Conservation (phyloP, 2,329 filamentous ascomycete species). For the Leptographium lundbergii region DNA sequence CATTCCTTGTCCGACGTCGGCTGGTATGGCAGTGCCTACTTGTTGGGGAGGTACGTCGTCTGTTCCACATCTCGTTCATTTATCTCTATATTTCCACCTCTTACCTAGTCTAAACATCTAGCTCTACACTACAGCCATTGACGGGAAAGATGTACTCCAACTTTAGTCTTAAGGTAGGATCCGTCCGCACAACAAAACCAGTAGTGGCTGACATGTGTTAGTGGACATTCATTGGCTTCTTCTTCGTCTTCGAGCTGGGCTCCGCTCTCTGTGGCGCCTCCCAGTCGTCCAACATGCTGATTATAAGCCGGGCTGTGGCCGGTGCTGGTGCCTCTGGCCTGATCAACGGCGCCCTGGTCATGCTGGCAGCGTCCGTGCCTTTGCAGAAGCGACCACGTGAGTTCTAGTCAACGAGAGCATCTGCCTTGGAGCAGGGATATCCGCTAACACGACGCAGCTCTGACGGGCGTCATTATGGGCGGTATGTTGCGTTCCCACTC, state of each 20-base stretch:
- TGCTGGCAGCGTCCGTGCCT: slow-evolving; percentile 27
- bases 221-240: slow-evolving; percentile 26
- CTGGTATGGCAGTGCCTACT: slow-evolving; percentile 13
- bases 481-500: neutral
- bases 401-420: neutral
- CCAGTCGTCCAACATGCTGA: slow-evolving; percentile 35
- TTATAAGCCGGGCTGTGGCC: slow-evolving; percentile 40
- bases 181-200: no score
- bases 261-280: slow-evolving; percentile 41
- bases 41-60: slow-evolving; percentile 6
- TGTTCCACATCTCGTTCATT: neutral
- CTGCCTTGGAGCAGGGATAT: neutral
- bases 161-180: slow-evolving; percentile 24
- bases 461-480: slow-evolving; percentile 15
- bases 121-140: slow-evolving; percentile 36
- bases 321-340: slow-evolving; percentile 39
- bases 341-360: slow-evolving; percentile 37
- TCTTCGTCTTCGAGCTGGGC: slow-evolving; percentile 42
- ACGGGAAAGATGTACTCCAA: slow-evolving; percentile 37
- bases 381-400: slow-evolving; percentile 26
- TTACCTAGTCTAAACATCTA: slow-evolving; percentile 11
- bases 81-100: neutral
- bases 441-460: neutral
- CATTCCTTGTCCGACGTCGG: slow-evolving; percentile 10
- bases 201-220: slow-evolving; percentile 7